Conservation (phyloP, 108 stramenopile genomes). For the Chaetoceros muelleri region DNA sequence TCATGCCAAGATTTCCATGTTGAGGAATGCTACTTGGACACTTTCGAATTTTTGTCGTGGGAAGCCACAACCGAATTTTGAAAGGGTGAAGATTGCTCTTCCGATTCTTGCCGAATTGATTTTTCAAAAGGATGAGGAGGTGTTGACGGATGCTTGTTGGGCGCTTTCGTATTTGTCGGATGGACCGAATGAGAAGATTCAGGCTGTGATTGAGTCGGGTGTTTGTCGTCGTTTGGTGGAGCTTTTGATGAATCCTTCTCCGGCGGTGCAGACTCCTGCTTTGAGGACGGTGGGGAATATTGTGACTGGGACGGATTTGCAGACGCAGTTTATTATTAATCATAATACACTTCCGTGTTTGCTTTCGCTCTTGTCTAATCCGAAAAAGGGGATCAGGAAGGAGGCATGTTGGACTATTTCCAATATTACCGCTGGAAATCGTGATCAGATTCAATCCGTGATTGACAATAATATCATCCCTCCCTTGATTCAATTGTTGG, state of each 20-base stretch:
- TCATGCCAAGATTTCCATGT: conserved; percentile 90
- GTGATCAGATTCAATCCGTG: conserved; percentile 96
- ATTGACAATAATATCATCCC: conserved; percentile 93
- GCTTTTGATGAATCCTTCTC: conserved; percentile 83
- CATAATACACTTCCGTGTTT: conserved; percentile 90
- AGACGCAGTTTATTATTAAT: conserved; percentile 95
- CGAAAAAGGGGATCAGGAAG: conserved; percentile 98
- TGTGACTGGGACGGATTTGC: conserved; percentile 93
- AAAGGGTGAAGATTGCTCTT: conserved; percentile 82
- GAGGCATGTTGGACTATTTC: conserved; percentile 99
- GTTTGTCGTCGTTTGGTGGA: conserved; percentile 92
- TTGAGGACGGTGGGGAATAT: conserved; percentile 97
- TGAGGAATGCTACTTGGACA: conserved; percentile 98
- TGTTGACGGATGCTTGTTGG: conserved; percentile 99
- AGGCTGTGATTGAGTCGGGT: conserved; percentile 97
- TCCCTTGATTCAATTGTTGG: conserved; percentile 86
- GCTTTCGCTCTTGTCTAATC: conserved; percentile 78
- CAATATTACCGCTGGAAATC: conserved; percentile 97
- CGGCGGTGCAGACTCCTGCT: conserved; percentile 96
- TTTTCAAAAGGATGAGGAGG: conserved; percentile 92
- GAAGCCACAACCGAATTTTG: conserved; percentile 96
- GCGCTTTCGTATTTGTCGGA: conserved; percentile 92
- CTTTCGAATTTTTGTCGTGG: conserved; percentile 98
- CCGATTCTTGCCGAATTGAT: conserved; percentile 91
- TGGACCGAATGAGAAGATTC: conserved; percentile 97